Percentiles rank a stretch among this genome's conserved stretches.
Evolutionary conservation across 2,329 filamentous ascomycete species (phyloP).

Genomic region (Aureobasidium vineae): DNA sequence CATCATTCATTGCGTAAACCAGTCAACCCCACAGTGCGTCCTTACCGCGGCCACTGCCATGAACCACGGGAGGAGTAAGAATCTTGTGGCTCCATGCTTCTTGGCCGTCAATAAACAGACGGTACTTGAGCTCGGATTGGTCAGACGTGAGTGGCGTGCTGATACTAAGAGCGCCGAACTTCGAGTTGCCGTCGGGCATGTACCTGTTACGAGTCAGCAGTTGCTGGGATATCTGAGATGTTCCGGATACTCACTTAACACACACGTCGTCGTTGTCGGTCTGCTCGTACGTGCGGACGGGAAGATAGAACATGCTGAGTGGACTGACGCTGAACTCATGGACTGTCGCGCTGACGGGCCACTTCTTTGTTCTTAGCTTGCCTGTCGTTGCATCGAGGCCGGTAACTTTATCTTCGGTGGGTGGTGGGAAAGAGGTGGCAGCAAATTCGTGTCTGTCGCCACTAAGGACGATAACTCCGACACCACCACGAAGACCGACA

Average conservation of each 20-base stretch:
- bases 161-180: slow-evolving; percentile 83
- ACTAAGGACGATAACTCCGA: slow-evolving; percentile 80
- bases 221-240: background rate
- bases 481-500: slow-evolving; percentile 63
- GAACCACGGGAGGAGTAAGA: slow-evolving; percentile 44
- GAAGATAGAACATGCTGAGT: slow-evolving; percentile 90
- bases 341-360: slow-evolving; percentile 64
- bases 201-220: slow-evolving; percentile 54
- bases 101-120: slow-evolving; percentile 75
- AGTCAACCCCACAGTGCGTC: slow-evolving; percentile 48
- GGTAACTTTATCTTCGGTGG: slow-evolving; percentile 50
- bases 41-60: slow-evolving; percentile 44
- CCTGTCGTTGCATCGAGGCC: slow-evolving; percentile 33
- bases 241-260: slow-evolving; percentile 64
- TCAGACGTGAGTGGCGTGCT: slow-evolving; percentile 62
- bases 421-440: slow-evolving; percentile 69
- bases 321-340: slow-evolving; percentile 93
- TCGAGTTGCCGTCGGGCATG: slow-evolving; percentile 79
- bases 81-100: slow-evolving; percentile 68
- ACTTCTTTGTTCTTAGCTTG: slow-evolving; percentile 38
- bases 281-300: slow-evolving; percentile 78
- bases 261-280: slow-evolving; percentile 77
- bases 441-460: slow-evolving; percentile 98
- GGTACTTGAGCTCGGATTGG: slow-evolving; percentile 74
- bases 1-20: background rate